Conservation (phyloP, 805 yeast species). For the Candida maltosa region DNA sequence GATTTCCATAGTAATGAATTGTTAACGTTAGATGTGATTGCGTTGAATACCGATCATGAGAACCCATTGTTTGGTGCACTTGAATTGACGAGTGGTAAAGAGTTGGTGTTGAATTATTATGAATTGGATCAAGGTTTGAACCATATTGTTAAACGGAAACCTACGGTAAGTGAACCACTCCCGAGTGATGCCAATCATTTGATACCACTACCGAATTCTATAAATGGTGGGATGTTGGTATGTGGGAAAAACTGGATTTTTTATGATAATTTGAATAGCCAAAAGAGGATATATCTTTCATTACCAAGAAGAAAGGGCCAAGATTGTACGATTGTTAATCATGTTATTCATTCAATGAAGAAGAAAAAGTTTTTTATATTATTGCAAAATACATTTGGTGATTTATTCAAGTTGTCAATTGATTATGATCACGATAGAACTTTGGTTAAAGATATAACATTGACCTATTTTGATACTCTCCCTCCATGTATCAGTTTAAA, state of each 20-base stretch:
- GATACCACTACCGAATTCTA: conserved; percentile 68
- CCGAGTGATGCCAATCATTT: conserved; percentile 45
- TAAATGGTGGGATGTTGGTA: conserved; percentile 60
- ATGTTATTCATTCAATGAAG: conserved; percentile 66
- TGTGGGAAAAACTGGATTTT: conserved; percentile 55
- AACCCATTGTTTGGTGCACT: conserved; percentile 84
- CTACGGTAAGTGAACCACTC: conserved; percentile 5
- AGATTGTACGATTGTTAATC: conserved; percentile 43
- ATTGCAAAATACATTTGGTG: conserved; percentile 71
- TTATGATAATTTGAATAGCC: conserved; percentile 41
- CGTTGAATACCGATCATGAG: conserved; percentile 73
- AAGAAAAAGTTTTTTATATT: conserved; percentile 59
- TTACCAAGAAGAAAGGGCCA: conserved; percentile 49
- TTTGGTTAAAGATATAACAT: conserved; percentile 38
- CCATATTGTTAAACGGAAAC: conserved; percentile 52
- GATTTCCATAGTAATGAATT: conserved; percentile 54
- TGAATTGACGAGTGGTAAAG: conserved; percentile 48
- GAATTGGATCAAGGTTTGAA: conserved; percentile 86
- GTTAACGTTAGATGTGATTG: conserved; percentile 52
- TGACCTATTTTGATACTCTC: conserved; percentile 75
- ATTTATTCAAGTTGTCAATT: conserved; percentile 58
- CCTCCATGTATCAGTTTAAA: conserved; percentile 54
- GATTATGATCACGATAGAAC: conserved; percentile 47
- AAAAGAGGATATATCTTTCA: conserved; percentile 31
- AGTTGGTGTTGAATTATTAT: conserved; percentile 54